These are phyloP conservation scores for Xylaria bambusicola DNA, from an alignment of 495 filamentous ascomycete genomes.

Conservation along the genomic window DNA sequence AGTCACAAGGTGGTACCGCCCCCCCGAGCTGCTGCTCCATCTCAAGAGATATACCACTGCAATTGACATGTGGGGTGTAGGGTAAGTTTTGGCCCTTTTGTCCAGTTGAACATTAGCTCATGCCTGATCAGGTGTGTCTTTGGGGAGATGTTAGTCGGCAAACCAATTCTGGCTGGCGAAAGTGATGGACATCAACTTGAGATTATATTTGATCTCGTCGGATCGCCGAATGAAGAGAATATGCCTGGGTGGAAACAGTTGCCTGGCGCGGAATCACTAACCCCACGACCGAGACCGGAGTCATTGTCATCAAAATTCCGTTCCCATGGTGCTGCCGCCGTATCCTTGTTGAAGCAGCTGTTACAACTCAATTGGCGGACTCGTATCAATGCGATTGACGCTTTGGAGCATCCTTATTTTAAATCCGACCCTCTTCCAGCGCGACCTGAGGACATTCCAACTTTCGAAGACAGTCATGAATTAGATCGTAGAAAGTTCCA, in stretches of 20 bases:
- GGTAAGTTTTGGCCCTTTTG: slow-evolving; percentile 55
- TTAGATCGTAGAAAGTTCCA: slow-evolving; percentile 88
- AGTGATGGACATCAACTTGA: slow-evolving; percentile 88
- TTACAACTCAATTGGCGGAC: slow-evolving; percentile 85
- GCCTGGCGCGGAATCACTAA: slow-evolving; percentile 76
- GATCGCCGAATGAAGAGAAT: slow-evolving; percentile 82
- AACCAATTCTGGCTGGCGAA: slow-evolving; percentile 86
- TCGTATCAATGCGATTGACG: slow-evolving; percentile 92
- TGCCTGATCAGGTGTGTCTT: slow-evolving; percentile 76
- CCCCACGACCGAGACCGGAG: slow-evolving; percentile 62
- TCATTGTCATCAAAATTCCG: slow-evolving; percentile 72
- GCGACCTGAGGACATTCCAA: slow-evolving; percentile 76
- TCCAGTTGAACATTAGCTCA: slow-evolving; percentile 26
- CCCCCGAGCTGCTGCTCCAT: slow-evolving; percentile 87
- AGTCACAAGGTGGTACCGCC: slow-evolving; percentile 96
- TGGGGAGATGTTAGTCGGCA: slow-evolving; percentile 95
- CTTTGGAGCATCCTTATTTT: slow-evolving; percentile 92
- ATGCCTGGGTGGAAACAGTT: slow-evolving; percentile 91
- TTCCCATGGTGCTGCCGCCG: slow-evolving; percentile 66
- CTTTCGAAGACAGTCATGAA: slow-evolving; percentile 93
- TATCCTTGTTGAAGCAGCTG: slow-evolving; percentile 79
- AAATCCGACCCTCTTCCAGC: slow-evolving; percentile 74
- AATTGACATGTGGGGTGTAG: slow-evolving; percentile 98
- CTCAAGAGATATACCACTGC: slow-evolving; percentile 89
- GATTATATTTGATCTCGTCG: slow-evolving; percentile 91